Percentiles rank a stretch among this genome's conserved stretches.
Evolutionary conservation across 495 filamentous ascomycete species (phyloP).

Genomic region (Cudoniella acicularis): DNA sequence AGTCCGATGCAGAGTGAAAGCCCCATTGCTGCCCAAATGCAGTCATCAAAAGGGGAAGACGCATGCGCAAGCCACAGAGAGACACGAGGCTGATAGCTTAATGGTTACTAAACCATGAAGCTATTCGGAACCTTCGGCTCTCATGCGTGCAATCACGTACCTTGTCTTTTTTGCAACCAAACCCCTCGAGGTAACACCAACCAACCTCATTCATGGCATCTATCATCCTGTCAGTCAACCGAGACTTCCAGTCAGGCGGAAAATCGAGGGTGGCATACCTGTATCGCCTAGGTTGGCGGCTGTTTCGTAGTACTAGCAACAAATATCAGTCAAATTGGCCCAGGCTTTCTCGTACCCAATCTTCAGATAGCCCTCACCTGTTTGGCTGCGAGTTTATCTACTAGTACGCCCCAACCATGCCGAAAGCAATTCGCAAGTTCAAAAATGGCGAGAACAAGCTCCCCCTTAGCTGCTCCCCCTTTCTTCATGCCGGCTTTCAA

Average conservation of each 20-base stretch:
- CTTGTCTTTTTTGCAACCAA: constrained; percentile 95
- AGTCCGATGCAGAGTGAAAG: constrained; percentile 16
- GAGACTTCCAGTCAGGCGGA: constrained; percentile 9
- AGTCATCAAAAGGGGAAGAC: constrained; percentile 15
- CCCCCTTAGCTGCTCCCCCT: constrained; percentile 91
- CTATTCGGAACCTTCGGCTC: constrained; percentile 21
- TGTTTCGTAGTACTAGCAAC: constrained; percentile 84
- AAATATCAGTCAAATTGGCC: constrained; percentile 8
- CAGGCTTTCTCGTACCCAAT: constrained; percentile 18
- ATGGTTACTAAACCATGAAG: constrained; percentile 22
- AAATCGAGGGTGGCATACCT: constrained; percentile 36
- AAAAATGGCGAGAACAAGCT: constrained; percentile 96
- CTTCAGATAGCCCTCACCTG: constrained; percentile 28
- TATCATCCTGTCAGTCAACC: constrained; percentile 23
- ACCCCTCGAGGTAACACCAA: constrained; percentile 94
- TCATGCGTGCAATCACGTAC: constrained; percentile 49
- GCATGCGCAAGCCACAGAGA: constrained; percentile 23
- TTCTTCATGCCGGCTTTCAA: constrained; percentile 84
- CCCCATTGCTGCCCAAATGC: constrained; percentile 37
- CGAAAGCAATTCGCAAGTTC: constrained; percentile 95
- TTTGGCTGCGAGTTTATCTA: constrained; percentile 82
- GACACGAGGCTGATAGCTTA: constrained; percentile 23
- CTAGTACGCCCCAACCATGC: constrained; percentile 89
- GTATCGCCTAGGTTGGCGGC: constrained; percentile 94
- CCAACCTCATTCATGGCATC: constrained; percentile 98